A percentile compares a stretch with the other conserved stretches of the same genome.
Conservation (phyloP, 495 filamentous ascomycete species). For the Terfezia boudieri region DNA sequence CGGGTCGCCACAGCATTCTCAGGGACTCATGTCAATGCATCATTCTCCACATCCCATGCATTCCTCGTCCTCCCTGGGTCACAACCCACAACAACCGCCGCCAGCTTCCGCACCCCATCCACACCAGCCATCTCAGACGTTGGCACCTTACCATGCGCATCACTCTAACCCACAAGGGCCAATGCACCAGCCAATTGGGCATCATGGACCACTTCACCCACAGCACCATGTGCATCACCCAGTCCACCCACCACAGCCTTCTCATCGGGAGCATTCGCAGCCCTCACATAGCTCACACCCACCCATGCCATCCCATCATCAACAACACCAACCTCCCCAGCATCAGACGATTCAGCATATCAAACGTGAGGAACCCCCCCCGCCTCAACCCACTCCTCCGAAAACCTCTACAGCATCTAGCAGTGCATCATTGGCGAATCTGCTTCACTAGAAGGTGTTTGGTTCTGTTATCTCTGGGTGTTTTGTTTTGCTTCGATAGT, state of each 20-base stretch:
- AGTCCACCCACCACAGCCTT: background rate
- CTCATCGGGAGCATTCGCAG: background rate
- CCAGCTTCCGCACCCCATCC: constrained; percentile 5
- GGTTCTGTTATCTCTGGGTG: constrained; percentile 55
- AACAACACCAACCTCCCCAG: background rate
- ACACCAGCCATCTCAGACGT: background rate
- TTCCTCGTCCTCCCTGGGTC: background rate
- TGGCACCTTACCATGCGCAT: background rate
- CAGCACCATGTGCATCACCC: background rate
- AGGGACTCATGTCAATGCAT: background rate
- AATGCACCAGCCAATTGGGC: background rate
- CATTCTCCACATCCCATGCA: background rate
- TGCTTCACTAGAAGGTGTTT: constrained; percentile 10
- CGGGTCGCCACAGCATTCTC: background rate
- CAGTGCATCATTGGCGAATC: constrained; percentile 18
- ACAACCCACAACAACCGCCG: constrained; percentile 1
- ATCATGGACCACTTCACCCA: background rate
- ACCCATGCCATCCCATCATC: background rate
- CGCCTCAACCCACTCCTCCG: background rate
- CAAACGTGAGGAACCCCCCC: background rate
- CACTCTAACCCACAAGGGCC: background rate
- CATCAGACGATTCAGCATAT: background rate
- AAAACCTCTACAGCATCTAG: constrained; percentile 16
- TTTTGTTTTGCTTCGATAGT: constrained; percentile 22
- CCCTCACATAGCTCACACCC: background rate